These are phyloP conservation scores for Linnemannia zychae DNA, from an alignment of 192 early-diverging fungal species.

Conservation along the genomic window DNA sequence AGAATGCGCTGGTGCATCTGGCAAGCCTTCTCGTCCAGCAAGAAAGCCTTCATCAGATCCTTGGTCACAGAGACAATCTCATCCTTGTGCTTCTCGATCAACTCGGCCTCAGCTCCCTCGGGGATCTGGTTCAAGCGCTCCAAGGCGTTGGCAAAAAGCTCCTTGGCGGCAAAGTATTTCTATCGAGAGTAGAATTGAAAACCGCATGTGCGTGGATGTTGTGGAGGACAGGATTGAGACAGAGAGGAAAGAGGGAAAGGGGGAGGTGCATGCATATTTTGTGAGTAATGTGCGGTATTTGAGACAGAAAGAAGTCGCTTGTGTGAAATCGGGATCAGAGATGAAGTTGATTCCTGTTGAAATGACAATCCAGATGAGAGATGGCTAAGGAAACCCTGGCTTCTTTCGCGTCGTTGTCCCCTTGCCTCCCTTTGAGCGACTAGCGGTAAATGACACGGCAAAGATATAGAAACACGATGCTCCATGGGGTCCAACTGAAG, in stretches of 20 bases:
- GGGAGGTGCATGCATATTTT: neutral
- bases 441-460: neutral
- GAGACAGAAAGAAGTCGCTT: neutral
- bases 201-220: neutral
- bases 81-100: constrained; percentile 62
- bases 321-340: neutral
- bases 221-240: neutral
- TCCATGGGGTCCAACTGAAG: neutral
- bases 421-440: neutral
- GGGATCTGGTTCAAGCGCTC: constrained; percentile 67
- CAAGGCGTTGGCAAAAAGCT: constrained; percentile 62
- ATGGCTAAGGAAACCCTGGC: neutral
- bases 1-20: constrained; percentile 71
- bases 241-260: neutral
- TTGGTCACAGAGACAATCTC: constrained; percentile 67
- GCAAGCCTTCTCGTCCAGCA: constrained; percentile 73
- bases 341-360: constrained; percentile 1
- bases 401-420: neutral
- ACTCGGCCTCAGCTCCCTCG: constrained; percentile 60
- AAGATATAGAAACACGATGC: neutral
- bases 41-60: constrained; percentile 68
- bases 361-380: neutral
- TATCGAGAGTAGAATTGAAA: neutral
- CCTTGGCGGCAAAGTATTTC: constrained; percentile 70
- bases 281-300: neutral